Evolutionary conservation across 1,284 basidiomycete species (phyloP).

Genomic region (Butyriboletus appendiculatus): DNA sequence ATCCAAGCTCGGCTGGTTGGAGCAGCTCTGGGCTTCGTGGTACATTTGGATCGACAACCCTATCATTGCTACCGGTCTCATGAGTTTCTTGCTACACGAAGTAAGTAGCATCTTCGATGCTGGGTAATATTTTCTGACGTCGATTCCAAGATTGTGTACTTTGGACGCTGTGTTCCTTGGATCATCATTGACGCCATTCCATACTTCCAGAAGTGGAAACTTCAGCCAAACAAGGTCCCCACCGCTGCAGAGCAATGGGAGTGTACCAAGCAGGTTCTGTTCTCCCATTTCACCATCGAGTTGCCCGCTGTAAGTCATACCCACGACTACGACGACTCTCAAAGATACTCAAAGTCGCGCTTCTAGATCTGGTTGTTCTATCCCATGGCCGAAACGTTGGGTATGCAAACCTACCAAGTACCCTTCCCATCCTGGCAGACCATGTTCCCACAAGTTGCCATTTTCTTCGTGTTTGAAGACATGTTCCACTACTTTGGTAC

Average conservation of each 20-base stretch:
- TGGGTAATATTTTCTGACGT: not conserved
- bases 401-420: conserved; percentile 91
- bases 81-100: conserved; percentile 95
- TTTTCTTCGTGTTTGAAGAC: conserved; percentile 98
- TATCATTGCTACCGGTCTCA: conserved; percentile 90
- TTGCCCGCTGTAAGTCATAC: conserved; percentile 72
- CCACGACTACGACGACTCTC: not conserved
- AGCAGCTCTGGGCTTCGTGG: conserved; percentile 82
- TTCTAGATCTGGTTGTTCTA: conserved; percentile 94
- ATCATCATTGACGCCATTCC: conserved; percentile 94
- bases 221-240: conserved; percentile 87
- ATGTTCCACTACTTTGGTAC: conserved; percentile 83
- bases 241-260: conserved; percentile 89
- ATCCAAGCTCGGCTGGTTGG: conserved; percentile 69
- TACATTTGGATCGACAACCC: conserved; percentile 90
- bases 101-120: conserved; percentile 45
- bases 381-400: conserved; percentile 87
- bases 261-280: conserved; percentile 93
- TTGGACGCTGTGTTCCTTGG: conserved; percentile 95
- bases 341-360: not conserved
- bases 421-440: conserved; percentile 79
- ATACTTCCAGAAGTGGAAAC: conserved; percentile 94
- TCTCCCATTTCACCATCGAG: conserved; percentile 97
- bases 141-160: conserved; percentile 81
- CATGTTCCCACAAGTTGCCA: conserved; percentile 79